A percentile compares a stretch with the other conserved stretches of the same genome.
These are phyloP conservation scores for Leccinellum luteum DNA, from an alignment of 768 basidiomycete genomes.

Conservation along the genomic window DNA sequence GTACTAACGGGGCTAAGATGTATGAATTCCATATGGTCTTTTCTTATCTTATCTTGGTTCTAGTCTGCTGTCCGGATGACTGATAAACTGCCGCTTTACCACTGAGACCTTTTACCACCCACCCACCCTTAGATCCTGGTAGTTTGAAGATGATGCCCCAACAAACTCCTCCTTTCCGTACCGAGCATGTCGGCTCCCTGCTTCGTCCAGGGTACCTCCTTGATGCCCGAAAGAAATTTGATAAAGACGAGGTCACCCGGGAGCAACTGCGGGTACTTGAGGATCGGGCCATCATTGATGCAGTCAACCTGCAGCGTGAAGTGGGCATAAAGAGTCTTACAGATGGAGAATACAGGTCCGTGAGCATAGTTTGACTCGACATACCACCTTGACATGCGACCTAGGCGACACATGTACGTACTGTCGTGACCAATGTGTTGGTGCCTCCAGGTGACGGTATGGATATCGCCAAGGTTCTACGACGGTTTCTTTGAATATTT, in stretches of 20 bases:
- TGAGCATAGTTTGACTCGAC: background rate
- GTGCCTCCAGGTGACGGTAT: too few species aligned
- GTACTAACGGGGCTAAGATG: too few species aligned
- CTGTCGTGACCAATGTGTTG: too few species aligned
- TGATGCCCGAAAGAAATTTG: background rate
- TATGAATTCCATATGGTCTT: background rate
- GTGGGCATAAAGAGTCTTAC: background rate
- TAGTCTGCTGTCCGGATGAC: background rate
- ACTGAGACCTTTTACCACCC: too few species aligned
- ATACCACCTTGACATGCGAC: background rate
- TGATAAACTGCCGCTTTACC: background rate
- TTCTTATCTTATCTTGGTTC: background rate
- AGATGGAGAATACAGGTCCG: background rate
- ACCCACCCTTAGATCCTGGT: background rate
- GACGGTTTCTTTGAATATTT: constrained; percentile 29
- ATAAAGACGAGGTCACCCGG: background rate
- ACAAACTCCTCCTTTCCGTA: background rate
- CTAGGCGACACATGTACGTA: constrained; percentile 27
- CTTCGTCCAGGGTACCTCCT: background rate
- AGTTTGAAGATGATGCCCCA: background rate
- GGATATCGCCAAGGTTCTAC: constrained; percentile 19
- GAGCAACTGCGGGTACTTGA: background rate
- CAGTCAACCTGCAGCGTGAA: background rate
- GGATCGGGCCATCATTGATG: background rate
- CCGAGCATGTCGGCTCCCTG: background rate